Evolutionary conservation across 2,329 filamentous ascomycete species (phyloP).

Genomic region (Aspergillus chevalieri): DNA sequence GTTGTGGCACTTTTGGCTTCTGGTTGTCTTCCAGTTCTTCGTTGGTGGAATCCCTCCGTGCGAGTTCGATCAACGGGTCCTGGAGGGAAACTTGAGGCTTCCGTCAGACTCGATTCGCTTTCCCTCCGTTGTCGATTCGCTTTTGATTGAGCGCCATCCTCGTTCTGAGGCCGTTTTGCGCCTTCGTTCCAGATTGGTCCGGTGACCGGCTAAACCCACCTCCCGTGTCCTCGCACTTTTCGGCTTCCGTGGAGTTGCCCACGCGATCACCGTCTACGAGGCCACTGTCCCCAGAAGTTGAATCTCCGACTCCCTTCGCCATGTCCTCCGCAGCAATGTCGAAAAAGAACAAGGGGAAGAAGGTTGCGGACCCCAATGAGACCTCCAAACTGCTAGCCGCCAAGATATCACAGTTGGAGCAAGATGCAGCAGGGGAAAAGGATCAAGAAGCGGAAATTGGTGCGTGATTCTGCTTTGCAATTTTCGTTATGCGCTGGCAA

Average conservation of each 20-base stretch:
- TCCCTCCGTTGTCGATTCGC: too few species aligned
- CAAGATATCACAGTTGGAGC: slow-evolving; percentile 91
- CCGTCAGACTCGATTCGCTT: too few species aligned
- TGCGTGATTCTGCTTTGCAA: slow-evolving; percentile 42
- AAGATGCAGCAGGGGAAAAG: slow-evolving; percentile 86
- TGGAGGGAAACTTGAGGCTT: background rate
- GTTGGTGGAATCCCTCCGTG: slow-evolving; percentile 20
- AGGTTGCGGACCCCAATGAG: slow-evolving; percentile 76
- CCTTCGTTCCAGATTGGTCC: slow-evolving; percentile 11
- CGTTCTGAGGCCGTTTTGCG: background rate
- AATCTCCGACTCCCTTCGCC: slow-evolving; percentile 10
- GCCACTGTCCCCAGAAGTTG: slow-evolving; percentile 31
- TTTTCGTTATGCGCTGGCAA: background rate
- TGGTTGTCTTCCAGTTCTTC: slow-evolving; percentile 17
- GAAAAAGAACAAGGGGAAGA: slow-evolving; percentile 82
- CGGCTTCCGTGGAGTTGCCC: slow-evolving; percentile 36
- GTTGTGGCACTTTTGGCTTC: slow-evolving; percentile 3
- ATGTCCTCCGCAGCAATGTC: slow-evolving; percentile 48
- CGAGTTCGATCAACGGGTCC: slow-evolving; percentile 20
- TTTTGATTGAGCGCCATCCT: too few species aligned
- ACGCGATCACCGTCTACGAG: slow-evolving; percentile 40
- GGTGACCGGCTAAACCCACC: slow-evolving; percentile 11
- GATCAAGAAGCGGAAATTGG: slow-evolving; percentile 95
- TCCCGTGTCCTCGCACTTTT: slow-evolving; percentile 21
- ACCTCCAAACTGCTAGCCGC: slow-evolving; percentile 86